Percentiles rank a stretch among this genome's conserved stretches.
These are phyloP conservation scores for Botryotinia calthae DNA, from an alignment of 2,329 filamentous ascomycete species.

Conservation along the genomic window DNA sequence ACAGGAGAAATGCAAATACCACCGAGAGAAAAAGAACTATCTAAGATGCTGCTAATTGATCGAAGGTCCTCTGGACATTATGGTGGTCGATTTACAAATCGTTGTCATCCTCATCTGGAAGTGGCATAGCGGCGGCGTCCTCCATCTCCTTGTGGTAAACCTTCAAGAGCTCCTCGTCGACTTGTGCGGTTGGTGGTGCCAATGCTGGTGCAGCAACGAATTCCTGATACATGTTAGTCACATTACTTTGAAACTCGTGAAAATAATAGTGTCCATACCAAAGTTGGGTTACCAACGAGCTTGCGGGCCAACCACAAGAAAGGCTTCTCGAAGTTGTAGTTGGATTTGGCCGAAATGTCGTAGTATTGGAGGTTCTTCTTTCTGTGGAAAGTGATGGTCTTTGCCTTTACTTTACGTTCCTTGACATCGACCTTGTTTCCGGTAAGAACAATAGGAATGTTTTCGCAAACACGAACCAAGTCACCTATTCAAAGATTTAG, in stretches of 20 bases:
- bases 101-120: slow-evolving; percentile 91
- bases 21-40: slow-evolving; percentile 37
- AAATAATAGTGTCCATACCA: slow-evolving; percentile 56
- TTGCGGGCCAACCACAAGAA: slow-evolving; percentile 99
- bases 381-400: slow-evolving; percentile 99
- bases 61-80: slow-evolving; percentile 23
- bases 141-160: slow-evolving; percentile 89
- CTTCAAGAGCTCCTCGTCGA: slow-evolving; percentile 78
- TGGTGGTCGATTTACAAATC: slow-evolving; percentile 43
- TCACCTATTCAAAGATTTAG: slow-evolving; percentile 61
- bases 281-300: slow-evolving; percentile 86
- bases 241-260: slow-evolving; percentile 20
- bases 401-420: slow-evolving; percentile 99
- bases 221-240: slow-evolving; percentile 57
- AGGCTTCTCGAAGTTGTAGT: slow-evolving; percentile 99
- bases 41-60: slow-evolving; percentile 38
- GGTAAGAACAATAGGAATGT: slow-evolving; percentile 95
- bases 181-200: slow-evolving; percentile 85
- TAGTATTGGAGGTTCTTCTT: slow-evolving; percentile 99
- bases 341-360: slow-evolving; percentile 99
- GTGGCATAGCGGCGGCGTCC: slow-evolving; percentile 73
- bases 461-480: slow-evolving; percentile 98
- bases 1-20: slow-evolving; percentile 37
- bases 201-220: slow-evolving; percentile 95
- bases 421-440: slow-evolving; percentile 99